phyloP scores from a whole-genome alignment of 495 filamentous ascomycete genomes.

The Trichoderma asperelloides region DNA sequence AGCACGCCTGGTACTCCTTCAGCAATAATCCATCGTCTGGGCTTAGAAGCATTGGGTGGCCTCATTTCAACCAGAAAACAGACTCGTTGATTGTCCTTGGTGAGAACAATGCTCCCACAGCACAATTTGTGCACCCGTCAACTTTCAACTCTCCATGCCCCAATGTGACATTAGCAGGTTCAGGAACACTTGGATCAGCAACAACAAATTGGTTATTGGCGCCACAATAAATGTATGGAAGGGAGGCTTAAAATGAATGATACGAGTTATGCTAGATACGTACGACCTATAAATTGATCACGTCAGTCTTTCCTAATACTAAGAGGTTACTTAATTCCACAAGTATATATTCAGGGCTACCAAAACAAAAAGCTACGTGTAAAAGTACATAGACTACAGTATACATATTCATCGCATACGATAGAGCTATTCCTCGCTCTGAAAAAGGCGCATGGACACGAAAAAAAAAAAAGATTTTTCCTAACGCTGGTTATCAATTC shows the following conservation, averaged over 20 bases:
- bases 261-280: not conserved
- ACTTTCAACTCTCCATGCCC: not conserved
- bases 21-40: conserved; percentile 1
- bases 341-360: too few relatives aligned
- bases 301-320: not conserved
- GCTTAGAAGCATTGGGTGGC: conserved; percentile 5
- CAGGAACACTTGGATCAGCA: not conserved
- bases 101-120: not conserved
- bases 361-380: too few relatives aligned
- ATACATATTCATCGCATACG: too few relatives aligned
- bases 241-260: not conserved
- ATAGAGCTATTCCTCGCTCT: too few relatives aligned
- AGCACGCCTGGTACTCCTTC: conserved; percentile 38
- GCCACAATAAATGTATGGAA: not conserved
- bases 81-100: conserved; percentile 5
- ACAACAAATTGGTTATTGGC: not conserved
- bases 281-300: not conserved
- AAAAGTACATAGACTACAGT: too few relatives aligned
- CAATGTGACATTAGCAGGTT: not conserved
- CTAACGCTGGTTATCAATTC: too few relatives aligned
- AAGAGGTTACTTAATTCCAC: not conserved
- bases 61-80: not conserved
- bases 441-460: too few relatives aligned
- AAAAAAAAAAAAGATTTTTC: too few relatives aligned
- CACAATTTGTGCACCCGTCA: conserved; percentile 3